Conservation (phyloP, 768 basidiomycete species). For the Termitomyces sp. region DNA sequence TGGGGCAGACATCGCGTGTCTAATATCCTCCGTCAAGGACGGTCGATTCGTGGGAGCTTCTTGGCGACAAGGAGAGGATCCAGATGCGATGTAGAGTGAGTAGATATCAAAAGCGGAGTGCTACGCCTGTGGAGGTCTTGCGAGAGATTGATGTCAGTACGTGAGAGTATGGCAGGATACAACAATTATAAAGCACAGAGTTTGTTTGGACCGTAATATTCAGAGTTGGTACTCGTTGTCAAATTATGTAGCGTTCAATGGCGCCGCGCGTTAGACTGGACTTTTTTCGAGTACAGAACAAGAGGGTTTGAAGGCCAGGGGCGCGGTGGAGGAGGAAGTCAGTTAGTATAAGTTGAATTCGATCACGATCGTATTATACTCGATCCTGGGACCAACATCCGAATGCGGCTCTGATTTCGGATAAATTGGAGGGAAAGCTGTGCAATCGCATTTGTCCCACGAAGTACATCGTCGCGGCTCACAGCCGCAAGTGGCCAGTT, state of each 20-base stretch:
- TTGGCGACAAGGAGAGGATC: slow-evolving; percentile 2
- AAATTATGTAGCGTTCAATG: not conserved
- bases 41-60: slow-evolving; percentile 7
- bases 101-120: not conserved
- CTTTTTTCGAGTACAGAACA: not conserved
- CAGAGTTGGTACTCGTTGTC: not conserved
- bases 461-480: too few species aligned
- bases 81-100: not conserved
- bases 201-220: not conserved
- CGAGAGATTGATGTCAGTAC: not conserved
- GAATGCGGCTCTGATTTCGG: not conserved
- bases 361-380: slow-evolving; percentile 14
- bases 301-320: not conserved
- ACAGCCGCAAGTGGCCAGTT: too few species aligned
- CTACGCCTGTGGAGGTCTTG: not conserved
- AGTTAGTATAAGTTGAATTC: not conserved
- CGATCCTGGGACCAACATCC: not conserved
- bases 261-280: too few species aligned
- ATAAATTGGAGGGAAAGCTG: slow-evolving; percentile 5
- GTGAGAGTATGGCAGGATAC: not conserved
- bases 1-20: slow-evolving; percentile 4
- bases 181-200: not conserved
- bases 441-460: not conserved
- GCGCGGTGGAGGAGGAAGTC: not conserved
- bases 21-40: slow-evolving; percentile 13